phyloP scores from a whole-genome alignment of 2,329 filamentous ascomycete species.

The Fusarium nygamai region DNA sequence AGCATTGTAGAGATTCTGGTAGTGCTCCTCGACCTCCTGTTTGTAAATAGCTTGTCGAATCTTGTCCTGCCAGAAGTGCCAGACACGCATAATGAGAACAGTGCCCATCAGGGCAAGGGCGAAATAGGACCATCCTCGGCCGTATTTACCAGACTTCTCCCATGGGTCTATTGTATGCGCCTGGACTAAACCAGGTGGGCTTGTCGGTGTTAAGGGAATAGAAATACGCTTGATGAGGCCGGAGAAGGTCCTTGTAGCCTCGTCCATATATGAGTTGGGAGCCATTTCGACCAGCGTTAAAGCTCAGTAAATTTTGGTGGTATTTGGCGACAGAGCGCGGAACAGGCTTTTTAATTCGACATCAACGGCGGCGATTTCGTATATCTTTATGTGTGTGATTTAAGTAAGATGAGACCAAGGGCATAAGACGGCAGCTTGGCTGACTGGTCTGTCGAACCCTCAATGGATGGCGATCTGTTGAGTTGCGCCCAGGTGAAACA shows the following conservation, averaged over 20 bases:
- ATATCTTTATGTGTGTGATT: constrained; percentile 4
- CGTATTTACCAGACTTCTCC: constrained; percentile 85
- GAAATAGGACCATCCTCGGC: constrained; percentile 88
- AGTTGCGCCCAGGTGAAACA: background rate
- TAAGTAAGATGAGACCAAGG: background rate
- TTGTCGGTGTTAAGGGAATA: constrained; percentile 68
- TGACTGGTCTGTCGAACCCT: constrained; percentile 7
- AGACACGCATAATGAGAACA: constrained; percentile 77
- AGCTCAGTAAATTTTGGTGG: constrained; percentile 32
- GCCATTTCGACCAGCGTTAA: constrained; percentile 54
- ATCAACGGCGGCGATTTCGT: constrained; percentile 34
- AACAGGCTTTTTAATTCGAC: constrained; percentile 37
- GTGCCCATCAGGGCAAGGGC: constrained; percentile 75
- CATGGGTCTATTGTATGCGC: constrained; percentile 79
- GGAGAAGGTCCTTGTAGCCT: constrained; percentile 48
- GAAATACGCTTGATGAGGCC: constrained; percentile 64
- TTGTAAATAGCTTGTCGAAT: constrained; percentile 90
- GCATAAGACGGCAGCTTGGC: constrained; percentile 4
- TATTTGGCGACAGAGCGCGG: constrained; percentile 43
- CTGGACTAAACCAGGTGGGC: constrained; percentile 69
- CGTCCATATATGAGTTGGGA: constrained; percentile 47
- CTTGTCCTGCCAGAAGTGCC: constrained; percentile 93
- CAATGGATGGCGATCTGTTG: background rate
- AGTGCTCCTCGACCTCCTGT: constrained; percentile 77
- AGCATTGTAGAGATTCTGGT: constrained; percentile 62